A percentile compares a stretch with the other conserved stretches of the same genome.
These are phyloP conservation scores for Cutaneotrichosporon sp. DNA, from an alignment of 1,284 basidiomycete genomes.

Conservation along the genomic window DNA sequence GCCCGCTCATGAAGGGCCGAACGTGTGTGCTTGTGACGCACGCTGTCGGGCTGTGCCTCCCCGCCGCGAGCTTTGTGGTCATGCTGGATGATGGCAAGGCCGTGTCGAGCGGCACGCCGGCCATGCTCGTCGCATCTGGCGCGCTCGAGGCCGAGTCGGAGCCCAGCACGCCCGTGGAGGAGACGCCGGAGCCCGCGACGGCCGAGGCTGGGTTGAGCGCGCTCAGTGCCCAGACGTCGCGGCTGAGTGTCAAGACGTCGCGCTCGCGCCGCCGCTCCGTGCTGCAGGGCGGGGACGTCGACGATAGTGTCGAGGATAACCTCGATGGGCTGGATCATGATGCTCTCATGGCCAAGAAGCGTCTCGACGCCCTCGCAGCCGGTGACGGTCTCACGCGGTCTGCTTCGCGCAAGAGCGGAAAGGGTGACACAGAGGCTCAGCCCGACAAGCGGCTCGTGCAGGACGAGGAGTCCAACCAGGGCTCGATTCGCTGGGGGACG, in stretches of 20 bases:
- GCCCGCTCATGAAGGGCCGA: conserved; percentile 50
- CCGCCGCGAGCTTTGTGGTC: conserved; percentile 53
- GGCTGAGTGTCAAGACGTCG: background rate
- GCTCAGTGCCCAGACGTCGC: background rate
- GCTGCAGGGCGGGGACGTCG: conserved; percentile 1
- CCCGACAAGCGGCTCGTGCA: conserved; percentile 49
- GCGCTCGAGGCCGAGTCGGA: conserved; percentile 24
- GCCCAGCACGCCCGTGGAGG: conserved; percentile 17
- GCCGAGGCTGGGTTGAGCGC: background rate
- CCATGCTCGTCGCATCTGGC: conserved; percentile 33
- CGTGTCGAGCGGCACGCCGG: conserved; percentile 42
- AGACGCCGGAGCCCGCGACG: conserved; percentile 1
- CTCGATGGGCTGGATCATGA: conserved; percentile 68
- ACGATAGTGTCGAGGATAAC: conserved; percentile 35
- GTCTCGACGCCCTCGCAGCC: conserved; percentile 35
- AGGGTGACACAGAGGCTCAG: conserved; percentile 28
- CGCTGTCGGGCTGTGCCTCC: conserved; percentile 57
- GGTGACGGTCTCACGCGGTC: conserved; percentile 21
- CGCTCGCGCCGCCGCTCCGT: conserved; percentile 1
- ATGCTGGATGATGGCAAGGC: conserved; percentile 48
- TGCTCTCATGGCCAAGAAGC: conserved; percentile 55
- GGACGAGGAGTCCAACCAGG: conserved; percentile 40
- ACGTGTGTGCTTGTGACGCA: conserved; percentile 60
- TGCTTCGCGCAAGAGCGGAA: conserved; percentile 26
- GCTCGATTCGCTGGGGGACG: conserved; percentile 38